Conservation (phyloP, 2,329 filamentous ascomycete species). For the Alternaria postmessia region DNA sequence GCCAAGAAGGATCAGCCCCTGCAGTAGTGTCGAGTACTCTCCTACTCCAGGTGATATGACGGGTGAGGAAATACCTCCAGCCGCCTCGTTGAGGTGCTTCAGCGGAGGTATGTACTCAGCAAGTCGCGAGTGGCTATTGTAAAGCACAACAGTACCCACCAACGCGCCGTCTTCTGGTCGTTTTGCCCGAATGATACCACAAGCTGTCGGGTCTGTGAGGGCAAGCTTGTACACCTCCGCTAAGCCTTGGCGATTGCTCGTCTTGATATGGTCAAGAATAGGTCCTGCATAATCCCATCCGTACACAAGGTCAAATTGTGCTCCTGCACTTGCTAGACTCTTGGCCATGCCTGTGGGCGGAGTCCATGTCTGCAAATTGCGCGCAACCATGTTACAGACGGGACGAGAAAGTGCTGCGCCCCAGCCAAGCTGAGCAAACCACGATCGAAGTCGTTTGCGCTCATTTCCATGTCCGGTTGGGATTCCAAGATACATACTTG, state of each 20-base stretch:
- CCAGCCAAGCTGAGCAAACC: slow-evolving; percentile 93
- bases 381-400: slow-evolving; percentile 76
- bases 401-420: slow-evolving; percentile 71
- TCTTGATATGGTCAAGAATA: slow-evolving; percentile 77
- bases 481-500: slow-evolving; percentile 86
- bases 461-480: slow-evolving; percentile 71
- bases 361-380: slow-evolving; percentile 75
- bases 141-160: slow-evolving; percentile 81
- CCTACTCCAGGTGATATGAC: slow-evolving; percentile 74
- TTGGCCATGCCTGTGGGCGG: slow-evolving; percentile 79
- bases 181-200: slow-evolving; percentile 85
- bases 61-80: slow-evolving; percentile 81
- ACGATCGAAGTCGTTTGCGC: slow-evolving; percentile 70
- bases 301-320: slow-evolving; percentile 84
- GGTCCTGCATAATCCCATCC: slow-evolving; percentile 77
- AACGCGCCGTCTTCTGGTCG: slow-evolving; percentile 71
- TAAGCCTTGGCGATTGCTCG: slow-evolving; percentile 77
- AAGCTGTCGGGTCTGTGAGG: slow-evolving; percentile 73
- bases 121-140: slow-evolving; percentile 72
- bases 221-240: slow-evolving; percentile 81
- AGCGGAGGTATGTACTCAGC: slow-evolving; percentile 75
- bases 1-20: slow-evolving; percentile 81
- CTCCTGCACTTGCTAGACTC: slow-evolving; percentile 74
- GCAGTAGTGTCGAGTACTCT: slow-evolving; percentile 75
- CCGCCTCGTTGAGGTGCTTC: slow-evolving; percentile 64